These are phyloP conservation scores for Leccinum barrowsii DNA, from an alignment of 768 basidiomycete genomes.

Conservation along the genomic window DNA sequence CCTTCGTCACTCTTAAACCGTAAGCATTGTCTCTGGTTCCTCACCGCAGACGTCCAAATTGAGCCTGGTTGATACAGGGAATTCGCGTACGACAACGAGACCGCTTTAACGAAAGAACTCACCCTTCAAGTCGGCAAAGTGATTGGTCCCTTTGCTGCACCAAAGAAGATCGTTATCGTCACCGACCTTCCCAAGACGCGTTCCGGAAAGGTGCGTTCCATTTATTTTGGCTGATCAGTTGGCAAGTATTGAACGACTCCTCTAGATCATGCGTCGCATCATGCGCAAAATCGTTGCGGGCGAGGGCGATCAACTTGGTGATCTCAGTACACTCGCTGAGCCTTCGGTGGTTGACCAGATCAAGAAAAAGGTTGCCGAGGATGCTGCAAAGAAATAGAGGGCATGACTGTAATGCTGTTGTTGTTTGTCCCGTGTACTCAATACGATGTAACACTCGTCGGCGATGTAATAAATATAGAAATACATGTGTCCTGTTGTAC, in stretches of 20 bases:
- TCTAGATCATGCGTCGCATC: constrained; percentile 88
- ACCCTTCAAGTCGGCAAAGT: constrained; percentile 94
- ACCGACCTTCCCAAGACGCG: constrained; percentile 90
- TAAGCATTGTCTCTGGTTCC: constrained; percentile 33
- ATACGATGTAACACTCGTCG: background rate
- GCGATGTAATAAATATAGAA: constrained; percentile 1
- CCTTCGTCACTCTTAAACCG: constrained; percentile 95
- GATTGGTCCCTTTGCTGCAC: constrained; percentile 96
- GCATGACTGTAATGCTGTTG: background rate
- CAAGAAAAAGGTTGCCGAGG: constrained; percentile 69
- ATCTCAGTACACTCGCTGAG: constrained; percentile 90
- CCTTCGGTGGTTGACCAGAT: constrained; percentile 82
- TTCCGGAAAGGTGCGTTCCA: constrained; percentile 70
- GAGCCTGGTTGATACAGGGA: constrained; percentile 45
- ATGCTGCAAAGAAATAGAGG: constrained; percentile 14
- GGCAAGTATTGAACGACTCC: background rate
- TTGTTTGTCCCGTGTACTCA: background rate
- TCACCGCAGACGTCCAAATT: background rate
- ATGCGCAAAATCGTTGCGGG: constrained; percentile 95
- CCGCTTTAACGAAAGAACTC: constrained; percentile 77
- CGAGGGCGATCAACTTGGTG: constrained; percentile 93
- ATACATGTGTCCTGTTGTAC: background rate
- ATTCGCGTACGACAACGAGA: constrained; percentile 79
- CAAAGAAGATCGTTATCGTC: constrained; percentile 87
- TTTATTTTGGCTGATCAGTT: background rate